Percentiles rank a stretch among this genome's conserved stretches.
Conservation (phyloP, 805 yeast species). For the Saccharomyces jurei region DNA sequence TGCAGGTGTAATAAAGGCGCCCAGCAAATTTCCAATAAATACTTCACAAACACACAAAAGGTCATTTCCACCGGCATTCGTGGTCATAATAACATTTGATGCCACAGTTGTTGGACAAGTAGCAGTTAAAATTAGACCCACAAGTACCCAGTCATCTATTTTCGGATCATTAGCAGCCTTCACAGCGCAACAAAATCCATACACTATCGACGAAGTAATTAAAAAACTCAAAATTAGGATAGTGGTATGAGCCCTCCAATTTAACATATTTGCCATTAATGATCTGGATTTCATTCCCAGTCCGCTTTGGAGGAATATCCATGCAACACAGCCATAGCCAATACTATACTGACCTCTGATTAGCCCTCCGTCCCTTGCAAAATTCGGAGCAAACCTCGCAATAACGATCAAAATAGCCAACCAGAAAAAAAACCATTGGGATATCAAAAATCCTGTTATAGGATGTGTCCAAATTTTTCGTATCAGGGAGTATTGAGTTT, state of each 20-base stretch:
- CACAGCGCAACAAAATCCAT: slow-evolving; percentile 64
- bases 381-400: slow-evolving; percentile 71
- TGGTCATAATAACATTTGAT: slow-evolving; percentile 88
- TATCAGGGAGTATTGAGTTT: background rate
- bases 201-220: slow-evolving; percentile 62
- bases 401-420: slow-evolving; percentile 67
- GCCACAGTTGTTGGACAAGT: slow-evolving; percentile 89
- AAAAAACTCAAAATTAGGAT: slow-evolving; percentile 62
- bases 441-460: slow-evolving; percentile 13
- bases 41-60: slow-evolving; percentile 75
- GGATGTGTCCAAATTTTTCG: slow-evolving; percentile 17
- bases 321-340: slow-evolving; percentile 79
- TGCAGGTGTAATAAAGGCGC: slow-evolving; percentile 85
- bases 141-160: slow-evolving; percentile 71
- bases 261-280: slow-evolving; percentile 51
- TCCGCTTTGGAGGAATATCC: slow-evolving; percentile 77
- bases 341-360: slow-evolving; percentile 69
- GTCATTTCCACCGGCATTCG: slow-evolving; percentile 76
- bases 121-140: slow-evolving; percentile 75
- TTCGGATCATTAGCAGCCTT: slow-evolving; percentile 44
- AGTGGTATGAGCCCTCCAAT: slow-evolving; percentile 79
- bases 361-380: slow-evolving; percentile 77
- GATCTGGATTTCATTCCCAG: slow-evolving; percentile 62
- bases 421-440: slow-evolving; percentile 70
- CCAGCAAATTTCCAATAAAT: slow-evolving; percentile 72